Evolutionary conservation across 352 stramenopile species (phyloP).

Genomic region (Globisporangium nunn): DNA sequence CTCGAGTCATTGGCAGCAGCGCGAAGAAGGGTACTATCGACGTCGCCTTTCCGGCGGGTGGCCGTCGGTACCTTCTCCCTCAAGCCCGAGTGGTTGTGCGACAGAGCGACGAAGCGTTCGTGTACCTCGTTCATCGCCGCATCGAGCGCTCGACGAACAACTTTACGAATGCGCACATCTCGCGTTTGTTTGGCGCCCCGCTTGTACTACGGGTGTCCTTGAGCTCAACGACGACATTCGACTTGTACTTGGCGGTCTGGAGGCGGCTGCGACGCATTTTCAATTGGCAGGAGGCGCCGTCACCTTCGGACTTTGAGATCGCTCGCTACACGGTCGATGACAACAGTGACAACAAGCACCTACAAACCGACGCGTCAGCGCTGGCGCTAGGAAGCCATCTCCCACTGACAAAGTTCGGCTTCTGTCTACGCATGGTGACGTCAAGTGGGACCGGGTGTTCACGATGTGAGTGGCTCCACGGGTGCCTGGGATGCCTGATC

Average conservation of each 20-base stretch:
- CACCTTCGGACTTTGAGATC: conserved; percentile 19
- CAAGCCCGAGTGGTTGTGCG: conserved; percentile 48
- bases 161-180: conserved; percentile 78
- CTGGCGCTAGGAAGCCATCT: conserved; percentile 67
- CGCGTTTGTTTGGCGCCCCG: conserved; percentile 71
- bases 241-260: conserved; percentile 77
- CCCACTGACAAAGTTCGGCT: conserved; percentile 64
- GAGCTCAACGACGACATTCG: conserved; percentile 50
- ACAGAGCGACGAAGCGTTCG: conserved; percentile 41
- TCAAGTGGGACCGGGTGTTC: conserved; percentile 79
- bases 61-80: conserved; percentile 54
- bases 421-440: conserved; percentile 79
- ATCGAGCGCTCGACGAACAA: conserved; percentile 72
- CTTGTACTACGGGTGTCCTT: conserved; percentile 70
- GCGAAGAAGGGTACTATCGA: conserved; percentile 49
- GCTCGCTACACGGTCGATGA: conserved; percentile 2
- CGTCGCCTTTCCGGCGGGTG: conserved; percentile 53
- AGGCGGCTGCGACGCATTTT: conserved; percentile 75
- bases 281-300: conserved; percentile 63
- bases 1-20: conserved; percentile 65
- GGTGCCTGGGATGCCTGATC: conserved; percentile 81
- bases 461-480: conserved; percentile 84
- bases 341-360: conserved; percentile 6
- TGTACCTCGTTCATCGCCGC: conserved; percentile 83
- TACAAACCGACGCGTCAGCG: conserved; percentile 38